Conservation (phyloP, 2,329 filamentous ascomycete genomes). For the Colletotrichum neosansevieriae region DNA sequence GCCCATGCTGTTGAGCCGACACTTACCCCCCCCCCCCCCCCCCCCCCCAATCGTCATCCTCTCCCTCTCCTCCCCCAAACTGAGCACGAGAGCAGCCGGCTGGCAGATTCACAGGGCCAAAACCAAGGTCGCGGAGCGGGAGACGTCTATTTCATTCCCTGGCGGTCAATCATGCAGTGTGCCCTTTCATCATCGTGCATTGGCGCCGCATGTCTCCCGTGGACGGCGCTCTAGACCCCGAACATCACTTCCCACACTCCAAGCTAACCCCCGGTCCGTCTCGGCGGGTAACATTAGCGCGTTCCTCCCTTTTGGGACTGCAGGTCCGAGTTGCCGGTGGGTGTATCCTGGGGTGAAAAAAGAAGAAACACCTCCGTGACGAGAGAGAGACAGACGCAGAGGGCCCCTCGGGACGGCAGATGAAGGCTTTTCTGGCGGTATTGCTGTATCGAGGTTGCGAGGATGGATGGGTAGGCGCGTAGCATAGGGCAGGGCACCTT, state of each 20-base stretch:
- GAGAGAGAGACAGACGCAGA: neutral
- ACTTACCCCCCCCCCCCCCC: neutral
- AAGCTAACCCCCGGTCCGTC: conserved; percentile 1
- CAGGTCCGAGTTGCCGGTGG: conserved; percentile 21
- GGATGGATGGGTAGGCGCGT: neutral
- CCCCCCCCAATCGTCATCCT: conserved; percentile 16
- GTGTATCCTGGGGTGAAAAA: neutral
- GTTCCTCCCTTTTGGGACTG: conserved; percentile 34
- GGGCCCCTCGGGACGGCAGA: neutral
- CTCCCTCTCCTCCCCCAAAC: neutral
- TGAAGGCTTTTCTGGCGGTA: conserved; percentile 8
- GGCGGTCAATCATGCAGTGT: conserved; percentile 22
- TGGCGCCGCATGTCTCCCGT: conserved; percentile 31
- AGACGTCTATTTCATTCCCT: neutral
- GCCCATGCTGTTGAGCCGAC: conserved; percentile 1
- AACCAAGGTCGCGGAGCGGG: conserved; percentile 27
- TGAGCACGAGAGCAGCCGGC: neutral
- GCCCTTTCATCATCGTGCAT: conserved; percentile 34
- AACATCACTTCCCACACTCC: conserved; percentile 12
- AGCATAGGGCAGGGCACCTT: neutral
- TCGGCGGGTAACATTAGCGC: conserved; percentile 19
- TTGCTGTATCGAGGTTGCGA: conserved; percentile 22
- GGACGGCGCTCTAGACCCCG: conserved; percentile 32
- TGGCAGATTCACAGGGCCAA: conserved; percentile 12
- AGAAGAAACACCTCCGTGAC: neutral